Base-by-base conservation (phyloP, 768 basidiomycete species). In the Brasilioporus rufonigricans region DNA sequence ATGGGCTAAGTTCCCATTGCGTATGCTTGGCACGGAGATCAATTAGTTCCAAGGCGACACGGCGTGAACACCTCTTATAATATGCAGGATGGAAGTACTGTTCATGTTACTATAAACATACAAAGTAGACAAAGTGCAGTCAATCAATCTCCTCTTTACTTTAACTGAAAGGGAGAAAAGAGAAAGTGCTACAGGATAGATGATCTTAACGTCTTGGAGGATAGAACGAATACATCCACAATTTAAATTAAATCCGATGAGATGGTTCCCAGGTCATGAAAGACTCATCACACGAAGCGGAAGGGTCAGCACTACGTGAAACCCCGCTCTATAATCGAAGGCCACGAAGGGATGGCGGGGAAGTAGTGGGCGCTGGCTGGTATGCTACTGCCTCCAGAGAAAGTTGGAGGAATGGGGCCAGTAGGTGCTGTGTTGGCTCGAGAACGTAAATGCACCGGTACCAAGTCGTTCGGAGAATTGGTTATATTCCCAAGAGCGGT, bases 231-330 rank as follows among this genome's bases (percentile, higher is more conserved):
- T 47, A 53, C 39, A 49, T 1, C 16, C n/a, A 52, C 35, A 47
- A 29, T 32, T 60, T 60, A 76, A 33, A 62, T 49, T 61, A 76
- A 32, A 63, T 49, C 45, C 71, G 71, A 32, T 76, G 72, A 31
- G 75, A 70, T 45, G 80, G 80, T 62, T 83, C 77, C 83, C 83
- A 86, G 58, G 78, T 78, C 82, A 83, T 84, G 61, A 84, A 82
- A 0, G 79, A 74, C 63, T 84, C 83, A 40, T 83, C 82, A 53
- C 74, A 74, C 48, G 78, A 61, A 54, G 72, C 63, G 21, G 73
- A 69, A 38, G 70, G 68, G 26, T 65, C 69, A 38, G 64, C 49
- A 48, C 56, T 43, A 29, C 55, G 61, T 3, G 69, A 41, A 16
- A 57, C 26, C 12, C 51, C 53, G 26, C 50, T 57, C 67, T 65